Percentiles rank a stretch among this genome's conserved stretches.
phyloP scores from a whole-genome alignment of 2,329 filamentous ascomycete species.

The Ascochyta rabiei region DNA sequence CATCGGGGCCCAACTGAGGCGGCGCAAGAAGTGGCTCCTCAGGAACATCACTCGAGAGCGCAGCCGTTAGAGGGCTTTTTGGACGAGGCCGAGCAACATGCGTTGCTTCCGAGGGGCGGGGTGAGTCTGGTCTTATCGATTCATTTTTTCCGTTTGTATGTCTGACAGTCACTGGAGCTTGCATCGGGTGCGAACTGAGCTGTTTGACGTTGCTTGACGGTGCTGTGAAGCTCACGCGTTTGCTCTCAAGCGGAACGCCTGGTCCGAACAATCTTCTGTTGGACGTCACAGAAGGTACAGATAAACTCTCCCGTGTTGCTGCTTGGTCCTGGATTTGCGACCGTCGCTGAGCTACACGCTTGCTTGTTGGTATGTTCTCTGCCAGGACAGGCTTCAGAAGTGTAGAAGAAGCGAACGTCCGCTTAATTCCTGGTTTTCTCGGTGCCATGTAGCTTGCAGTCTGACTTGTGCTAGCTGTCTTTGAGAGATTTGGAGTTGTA shows the following conservation, averaged over 20 bases:
- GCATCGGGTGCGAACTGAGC: slow-evolving; percentile 21
- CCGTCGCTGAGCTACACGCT: slow-evolving; percentile 19
- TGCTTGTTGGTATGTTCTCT: slow-evolving; percentile 31
- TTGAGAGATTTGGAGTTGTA: slow-evolving; percentile 40
- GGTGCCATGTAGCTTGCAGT: slow-evolving; percentile 22
- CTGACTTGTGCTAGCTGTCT: slow-evolving; percentile 17
- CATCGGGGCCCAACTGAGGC: slow-evolving; percentile 23
- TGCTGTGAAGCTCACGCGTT: slow-evolving; percentile 22
- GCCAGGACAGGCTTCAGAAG: slow-evolving; percentile 20
- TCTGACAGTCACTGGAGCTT: slow-evolving; percentile 31
- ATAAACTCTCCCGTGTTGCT: slow-evolving; percentile 27
- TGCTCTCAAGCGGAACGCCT: slow-evolving; percentile 19
- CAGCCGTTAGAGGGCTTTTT: slow-evolving; percentile 22
- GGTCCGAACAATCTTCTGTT: slow-evolving; percentile 28
- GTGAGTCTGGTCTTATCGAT: not conserved
- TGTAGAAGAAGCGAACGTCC: slow-evolving; percentile 10
- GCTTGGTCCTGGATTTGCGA: slow-evolving; percentile 30
- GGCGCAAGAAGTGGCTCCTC: slow-evolving; percentile 10
- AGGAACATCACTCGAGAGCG: not conserved
- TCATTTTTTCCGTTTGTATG: slow-evolving; percentile 16
- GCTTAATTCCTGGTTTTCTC: slow-evolving; percentile 25
- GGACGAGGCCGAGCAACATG: slow-evolving; percentile 21
- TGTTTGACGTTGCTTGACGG: slow-evolving; percentile 25
- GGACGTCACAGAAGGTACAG: slow-evolving; percentile 14
- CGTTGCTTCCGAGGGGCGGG: not conserved